Conservation (phyloP, 192 early-diverging fungal species). For the Obelidium mucronatum region DNA sequence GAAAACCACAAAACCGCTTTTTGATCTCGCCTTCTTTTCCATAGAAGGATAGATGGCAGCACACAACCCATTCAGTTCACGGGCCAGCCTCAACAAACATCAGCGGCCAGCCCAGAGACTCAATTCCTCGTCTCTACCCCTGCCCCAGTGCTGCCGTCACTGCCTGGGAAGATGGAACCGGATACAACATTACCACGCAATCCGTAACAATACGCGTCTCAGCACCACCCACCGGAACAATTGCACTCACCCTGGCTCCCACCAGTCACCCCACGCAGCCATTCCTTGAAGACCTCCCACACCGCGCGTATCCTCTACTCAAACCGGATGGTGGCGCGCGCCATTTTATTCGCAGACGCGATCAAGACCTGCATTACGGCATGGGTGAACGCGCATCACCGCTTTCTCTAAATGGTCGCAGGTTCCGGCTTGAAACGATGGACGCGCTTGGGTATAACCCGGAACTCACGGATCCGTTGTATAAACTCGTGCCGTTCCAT, state of each 20-base stretch:
- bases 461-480: slow-evolving; percentile 60
- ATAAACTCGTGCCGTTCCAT: slow-evolving; percentile 67
- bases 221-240: neutral
- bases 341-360: slow-evolving; percentile 49
- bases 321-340: slow-evolving; percentile 37
- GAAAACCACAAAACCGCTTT: no score
- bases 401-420: slow-evolving; percentile 51
- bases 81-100: neutral
- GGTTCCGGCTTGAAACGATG: slow-evolving; percentile 57
- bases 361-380: slow-evolving; percentile 49
- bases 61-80: neutral
- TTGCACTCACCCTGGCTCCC: neutral
- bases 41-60: neutral
- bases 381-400: slow-evolving; percentile 59
- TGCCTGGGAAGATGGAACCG: neutral
- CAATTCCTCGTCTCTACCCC: neutral
- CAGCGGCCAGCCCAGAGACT: neutral
- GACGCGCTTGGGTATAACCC: slow-evolving; percentile 69
- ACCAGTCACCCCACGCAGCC: slow-evolving; percentile 2
- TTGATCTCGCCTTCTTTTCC: neutral
- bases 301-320: slow-evolving; percentile 50
- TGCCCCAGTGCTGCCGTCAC: slow-evolving; percentile 5
- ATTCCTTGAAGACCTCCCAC: slow-evolving; percentile 60
- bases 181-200: slow-evolving; percentile 8
- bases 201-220: neutral